These are phyloP conservation scores for Serendipita vermifera DNA, from an alignment of 768 basidiomycete species.

Conservation along the genomic window DNA sequence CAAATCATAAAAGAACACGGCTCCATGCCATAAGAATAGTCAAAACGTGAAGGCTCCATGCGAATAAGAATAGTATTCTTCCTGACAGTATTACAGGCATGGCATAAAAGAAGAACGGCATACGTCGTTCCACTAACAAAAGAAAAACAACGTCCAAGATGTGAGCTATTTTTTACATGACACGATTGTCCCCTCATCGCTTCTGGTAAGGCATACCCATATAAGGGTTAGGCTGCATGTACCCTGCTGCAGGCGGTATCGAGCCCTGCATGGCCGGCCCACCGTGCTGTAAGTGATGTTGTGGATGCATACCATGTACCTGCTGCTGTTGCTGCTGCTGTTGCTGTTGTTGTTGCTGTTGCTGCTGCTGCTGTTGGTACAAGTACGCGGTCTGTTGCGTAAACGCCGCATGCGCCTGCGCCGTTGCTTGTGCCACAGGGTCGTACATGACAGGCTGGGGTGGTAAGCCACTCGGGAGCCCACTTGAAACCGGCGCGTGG, in stretches of 20 bases:
- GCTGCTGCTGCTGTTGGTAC: constrained; percentile 17
- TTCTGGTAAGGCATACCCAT: constrained; percentile 4
- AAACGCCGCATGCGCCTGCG: constrained; percentile 7
- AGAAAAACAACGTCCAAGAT: not conserved
- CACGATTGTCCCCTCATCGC: not conserved
- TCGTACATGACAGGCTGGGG: constrained; percentile 59
- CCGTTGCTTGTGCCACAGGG: constrained; percentile 19
- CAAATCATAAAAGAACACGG: too few relatives aligned
- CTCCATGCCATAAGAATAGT: too few relatives aligned
- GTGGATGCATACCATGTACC: not conserved
- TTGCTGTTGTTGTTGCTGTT: constrained; percentile 26
- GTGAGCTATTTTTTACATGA: not conserved
- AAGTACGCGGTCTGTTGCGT: constrained; percentile 13
- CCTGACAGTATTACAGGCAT: too few relatives aligned
- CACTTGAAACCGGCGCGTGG: constrained; percentile 22
- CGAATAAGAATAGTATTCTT: too few relatives aligned
- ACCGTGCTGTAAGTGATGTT: not conserved
- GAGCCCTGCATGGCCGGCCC: not conserved
- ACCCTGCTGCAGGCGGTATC: constrained; percentile 2
- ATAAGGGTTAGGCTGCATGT: constrained; percentile 9
- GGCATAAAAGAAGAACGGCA: too few relatives aligned
- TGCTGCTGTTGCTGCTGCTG: constrained; percentile 32
- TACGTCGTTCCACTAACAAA: too few relatives aligned
- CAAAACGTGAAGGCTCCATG: too few relatives aligned
- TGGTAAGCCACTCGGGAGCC: constrained; percentile 45